Percentiles rank a stretch among this genome's conserved stretches.
Conservation (phyloP, 1,139 yeast genomes). For the Yamadazyma triangularis region DNA sequence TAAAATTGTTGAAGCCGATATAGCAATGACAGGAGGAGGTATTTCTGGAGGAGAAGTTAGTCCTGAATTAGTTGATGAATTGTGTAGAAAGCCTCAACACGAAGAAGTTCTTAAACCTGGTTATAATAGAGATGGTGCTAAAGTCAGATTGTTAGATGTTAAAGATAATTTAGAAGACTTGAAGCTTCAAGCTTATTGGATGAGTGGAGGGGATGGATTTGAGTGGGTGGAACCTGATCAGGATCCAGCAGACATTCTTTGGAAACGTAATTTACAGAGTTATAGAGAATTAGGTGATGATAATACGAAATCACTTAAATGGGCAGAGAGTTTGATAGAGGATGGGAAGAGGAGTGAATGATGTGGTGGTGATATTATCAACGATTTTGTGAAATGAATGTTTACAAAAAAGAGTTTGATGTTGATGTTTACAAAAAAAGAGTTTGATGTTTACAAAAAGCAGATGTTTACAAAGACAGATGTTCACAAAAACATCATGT, state of each 20-base stretch:
- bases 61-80: conserved; percentile 33
- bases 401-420: too few species aligned
- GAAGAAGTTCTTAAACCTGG: conserved; percentile 32
- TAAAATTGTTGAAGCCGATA: conserved; percentile 62
- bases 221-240: conserved; percentile 81
- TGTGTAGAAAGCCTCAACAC: conserved; percentile 30
- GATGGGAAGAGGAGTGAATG: too few species aligned
- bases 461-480: too few species aligned
- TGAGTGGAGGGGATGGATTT: conserved; percentile 71
- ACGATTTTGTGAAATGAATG: too few species aligned
- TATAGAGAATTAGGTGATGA: conserved; percentile 15
- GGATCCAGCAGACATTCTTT: conserved; percentile 66
- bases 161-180: conserved; percentile 49
- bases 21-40: conserved; percentile 43
- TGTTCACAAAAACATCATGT: too few species aligned
- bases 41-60: conserved; percentile 31
- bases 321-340: conserved; percentile 35
- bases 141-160: conserved; percentile 35
- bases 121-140: conserved; percentile 33
- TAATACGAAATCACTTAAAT: conserved; percentile 20
- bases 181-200: conserved; percentile 71
- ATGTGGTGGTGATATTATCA: too few species aligned
- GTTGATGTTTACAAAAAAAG: too few species aligned
- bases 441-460: too few species aligned
- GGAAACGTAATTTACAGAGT: conserved; percentile 39